Evolutionary conservation across 2,329 filamentous ascomycete species (phyloP).

Genomic region (Fusarium sp.): DNA sequence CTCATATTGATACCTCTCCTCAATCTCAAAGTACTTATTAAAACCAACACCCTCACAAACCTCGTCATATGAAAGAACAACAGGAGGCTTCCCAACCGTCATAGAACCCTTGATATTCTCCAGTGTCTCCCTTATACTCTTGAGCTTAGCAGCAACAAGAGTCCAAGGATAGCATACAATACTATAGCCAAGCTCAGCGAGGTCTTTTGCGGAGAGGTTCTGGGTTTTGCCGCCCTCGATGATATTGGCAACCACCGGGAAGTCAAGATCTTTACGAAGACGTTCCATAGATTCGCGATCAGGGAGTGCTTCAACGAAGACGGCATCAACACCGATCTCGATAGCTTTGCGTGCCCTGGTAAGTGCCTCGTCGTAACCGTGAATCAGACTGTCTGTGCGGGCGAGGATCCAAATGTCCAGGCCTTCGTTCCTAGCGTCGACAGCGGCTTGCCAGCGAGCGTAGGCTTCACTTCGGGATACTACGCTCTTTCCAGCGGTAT

Average conservation of each 20-base stretch:
- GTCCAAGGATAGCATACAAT: slow-evolving; percentile 57
- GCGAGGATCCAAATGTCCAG: slow-evolving; percentile 58
- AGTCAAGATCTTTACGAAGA: slow-evolving; percentile 49
- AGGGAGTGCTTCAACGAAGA: slow-evolving; percentile 57
- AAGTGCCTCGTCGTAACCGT: slow-evolving; percentile 57
- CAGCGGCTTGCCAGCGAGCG: slow-evolving; percentile 57
- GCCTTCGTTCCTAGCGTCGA: slow-evolving; percentile 56
- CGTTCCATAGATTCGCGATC: slow-evolving; percentile 54
- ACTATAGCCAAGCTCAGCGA: slow-evolving; percentile 51
- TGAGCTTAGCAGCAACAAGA: slow-evolving; percentile 55
- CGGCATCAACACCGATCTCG: slow-evolving; percentile 55
- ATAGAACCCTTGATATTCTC: slow-evolving; percentile 55
- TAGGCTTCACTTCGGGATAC: slow-evolving; percentile 57
- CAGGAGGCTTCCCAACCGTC: slow-evolving; percentile 52
- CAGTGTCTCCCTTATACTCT: slow-evolving; percentile 50
- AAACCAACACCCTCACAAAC: slow-evolving; percentile 59
- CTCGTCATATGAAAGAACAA: slow-evolving; percentile 54
- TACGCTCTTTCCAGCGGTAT: slow-evolving; percentile 58
- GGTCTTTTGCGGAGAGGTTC: slow-evolving; percentile 47
- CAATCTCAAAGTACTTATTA: slow-evolving; percentile 50
- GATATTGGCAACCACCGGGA: slow-evolving; percentile 54
- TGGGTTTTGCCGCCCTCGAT: slow-evolving; percentile 50
- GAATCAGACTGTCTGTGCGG: slow-evolving; percentile 54
- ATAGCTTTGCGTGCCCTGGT: slow-evolving; percentile 52
- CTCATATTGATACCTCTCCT: slow-evolving; percentile 36